Conservation (phyloP, 176 grass and related monocot species). For the Rhynchospora pubera region DNA sequence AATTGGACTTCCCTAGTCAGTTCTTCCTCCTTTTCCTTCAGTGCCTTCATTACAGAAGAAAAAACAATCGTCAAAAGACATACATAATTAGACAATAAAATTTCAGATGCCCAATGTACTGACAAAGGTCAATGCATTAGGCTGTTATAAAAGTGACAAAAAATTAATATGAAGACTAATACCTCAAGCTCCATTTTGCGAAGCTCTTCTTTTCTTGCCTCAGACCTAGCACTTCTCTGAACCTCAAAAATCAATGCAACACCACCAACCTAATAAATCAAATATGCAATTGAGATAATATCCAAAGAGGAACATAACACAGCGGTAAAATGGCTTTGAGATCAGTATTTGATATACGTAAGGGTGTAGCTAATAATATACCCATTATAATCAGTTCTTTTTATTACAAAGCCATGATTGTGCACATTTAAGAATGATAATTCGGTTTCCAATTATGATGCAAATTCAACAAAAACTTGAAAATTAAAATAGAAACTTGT, state of each 20-base stretch:
- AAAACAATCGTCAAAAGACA: neutral
- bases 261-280: slow-evolving; percentile 60
- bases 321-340: too few species aligned
- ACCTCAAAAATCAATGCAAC: slow-evolving; percentile 90
- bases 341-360: too few species aligned
- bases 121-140: neutral
- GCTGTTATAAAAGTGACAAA: neutral
- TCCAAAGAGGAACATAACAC: neutral
- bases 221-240: slow-evolving; percentile 88
- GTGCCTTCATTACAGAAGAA: slow-evolving; percentile 36
- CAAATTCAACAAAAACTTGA: too few species aligned
- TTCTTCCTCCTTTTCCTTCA: slow-evolving; percentile 52
- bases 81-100: neutral
- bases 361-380: too few species aligned
- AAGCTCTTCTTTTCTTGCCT: slow-evolving; percentile 92
- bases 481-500: too few species aligned
- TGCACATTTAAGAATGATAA: too few species aligned
- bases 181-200: slow-evolving; percentile 94
- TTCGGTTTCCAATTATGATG: too few species aligned
- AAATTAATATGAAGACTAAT: neutral
- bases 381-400: too few species aligned
- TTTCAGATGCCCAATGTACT: neutral
- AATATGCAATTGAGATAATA: slow-evolving; percentile 4
- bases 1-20: slow-evolving; percentile 55
- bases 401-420: too few species aligned